Conservation (phyloP, 129 eudicot genomes). For the Flaveria robusta region DNA sequence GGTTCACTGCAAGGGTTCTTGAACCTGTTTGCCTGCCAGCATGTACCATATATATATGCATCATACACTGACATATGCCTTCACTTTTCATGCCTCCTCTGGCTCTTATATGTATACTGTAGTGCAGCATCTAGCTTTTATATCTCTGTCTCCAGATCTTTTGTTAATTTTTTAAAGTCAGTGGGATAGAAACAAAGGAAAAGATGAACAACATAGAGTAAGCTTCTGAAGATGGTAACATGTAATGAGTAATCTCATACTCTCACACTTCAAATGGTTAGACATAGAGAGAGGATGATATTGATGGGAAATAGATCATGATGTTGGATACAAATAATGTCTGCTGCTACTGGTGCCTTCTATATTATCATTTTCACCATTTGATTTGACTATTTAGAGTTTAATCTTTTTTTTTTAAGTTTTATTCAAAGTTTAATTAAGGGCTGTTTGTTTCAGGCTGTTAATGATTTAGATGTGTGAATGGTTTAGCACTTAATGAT, state of each 20-base stretch:
- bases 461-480: too few species aligned
- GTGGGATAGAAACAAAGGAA: conserved; percentile 21
- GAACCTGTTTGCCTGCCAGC: background rate
- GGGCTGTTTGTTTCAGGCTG: too few species aligned
- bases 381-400: background rate
- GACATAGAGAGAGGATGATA: background rate
- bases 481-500: too few species aligned
- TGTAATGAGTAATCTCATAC: conserved; percentile 7
- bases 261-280: conserved; percentile 10
- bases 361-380: background rate
- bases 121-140: conserved; percentile 24
- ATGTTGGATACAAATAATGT: background rate
- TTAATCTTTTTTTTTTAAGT: background rate
- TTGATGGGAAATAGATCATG: background rate
- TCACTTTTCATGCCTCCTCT: conserved; percentile 37
- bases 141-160: background rate
- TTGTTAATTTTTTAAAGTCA: too few species aligned
- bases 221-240: conserved; percentile 18
- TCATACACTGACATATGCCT: conserved; percentile 27
- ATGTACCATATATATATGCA: background rate
- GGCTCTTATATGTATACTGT: conserved; percentile 13
- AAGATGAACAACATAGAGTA: conserved; percentile 12
- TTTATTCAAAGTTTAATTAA: background rate
- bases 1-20: background rate
- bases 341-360: background rate